Conservation (phyloP, 805 yeast genomes). For the Suhomyces xylopsoci region DNA sequence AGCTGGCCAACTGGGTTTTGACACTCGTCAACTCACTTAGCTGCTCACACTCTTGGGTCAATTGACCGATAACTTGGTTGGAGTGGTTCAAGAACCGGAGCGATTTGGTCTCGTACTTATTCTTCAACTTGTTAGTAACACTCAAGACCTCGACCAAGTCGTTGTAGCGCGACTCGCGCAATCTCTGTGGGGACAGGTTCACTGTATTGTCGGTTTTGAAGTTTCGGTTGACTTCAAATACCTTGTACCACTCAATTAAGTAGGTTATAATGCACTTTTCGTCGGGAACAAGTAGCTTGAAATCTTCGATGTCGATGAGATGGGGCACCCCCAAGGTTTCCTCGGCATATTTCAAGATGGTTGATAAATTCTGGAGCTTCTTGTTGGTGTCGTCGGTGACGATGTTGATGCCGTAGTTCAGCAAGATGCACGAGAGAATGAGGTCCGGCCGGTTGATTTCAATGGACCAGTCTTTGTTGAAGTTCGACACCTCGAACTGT, state of each 20-base stretch:
- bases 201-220: neutral
- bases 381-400: constrained; percentile 9
- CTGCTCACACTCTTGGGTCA: constrained; percentile 1
- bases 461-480: constrained; percentile 53
- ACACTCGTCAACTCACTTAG: neutral
- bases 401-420: constrained; percentile 16
- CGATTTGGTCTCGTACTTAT: constrained; percentile 31
- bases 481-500: constrained; percentile 37
- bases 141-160: constrained; percentile 7
- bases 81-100: constrained; percentile 27
- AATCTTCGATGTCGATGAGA: constrained; percentile 54
- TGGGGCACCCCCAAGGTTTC: constrained; percentile 47
- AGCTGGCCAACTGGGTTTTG: neutral
- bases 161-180: constrained; percentile 4
- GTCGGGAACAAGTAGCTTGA: constrained; percentile 49
- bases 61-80: constrained; percentile 6
- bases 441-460: constrained; percentile 47
- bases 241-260: constrained; percentile 56
- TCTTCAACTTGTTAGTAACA: constrained; percentile 18
- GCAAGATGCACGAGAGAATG: constrained; percentile 40
- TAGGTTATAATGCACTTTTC: constrained; percentile 60
- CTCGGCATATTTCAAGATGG: constrained; percentile 31
- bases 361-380: constrained; percentile 27
- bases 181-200: neutral
- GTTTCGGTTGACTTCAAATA: constrained; percentile 20